Base-by-base conservation (phyloP, 345 rosid species). In the Garcia nutans region DNA sequence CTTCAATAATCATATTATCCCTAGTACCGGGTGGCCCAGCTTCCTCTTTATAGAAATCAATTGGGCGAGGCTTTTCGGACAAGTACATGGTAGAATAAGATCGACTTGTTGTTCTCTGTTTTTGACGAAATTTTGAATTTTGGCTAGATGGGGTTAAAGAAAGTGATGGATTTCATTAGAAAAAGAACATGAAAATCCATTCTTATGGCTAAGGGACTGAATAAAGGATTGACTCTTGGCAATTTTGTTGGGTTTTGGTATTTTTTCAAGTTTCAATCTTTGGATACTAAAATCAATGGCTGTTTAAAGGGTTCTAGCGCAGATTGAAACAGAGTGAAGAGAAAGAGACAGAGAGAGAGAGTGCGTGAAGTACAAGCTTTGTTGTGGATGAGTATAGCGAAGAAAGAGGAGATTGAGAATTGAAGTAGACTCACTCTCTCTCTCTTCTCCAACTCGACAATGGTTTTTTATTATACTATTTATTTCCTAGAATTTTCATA, bases 1-100 rank as follows among this genome's bases (percentile, higher is more conserved):
- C 89, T 79, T 96, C 95, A 79, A 96, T 89, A 24, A 93, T 92
- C 97, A 93, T 93, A 76, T 75, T 81, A 75, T 92, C 91, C 69
- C 89, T 86, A 31, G 85, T 55, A 78, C 86, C 16, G 24, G 83
- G 75, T 24, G 77, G 72, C 33, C 71, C 17, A 49, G 56, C 84
- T 41, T 90, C 96, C 74, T 91, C 92, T 81, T 91, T 88, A 91
- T 91, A 93, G 85, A 91, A 90, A 81, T 85, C 90, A 50, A 82
- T 82, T 0, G 97, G 85, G 37, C 87, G 91, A 20, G 99, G 89
- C 83, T 93, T 93, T 72, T 93, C 98, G 45, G 99, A 87, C 57
- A 89, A 69, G 80, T 92, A 96, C 99, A 93, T 96, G 71, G 16
- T 42, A 41, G 33, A 59, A 59, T 0, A 45, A 41, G 7, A n/a